Percentiles rank a stretch among this genome's conserved stretches.
Conservation (phyloP, 148 eudicot genomes). For the Beta vulgaris region DNA sequence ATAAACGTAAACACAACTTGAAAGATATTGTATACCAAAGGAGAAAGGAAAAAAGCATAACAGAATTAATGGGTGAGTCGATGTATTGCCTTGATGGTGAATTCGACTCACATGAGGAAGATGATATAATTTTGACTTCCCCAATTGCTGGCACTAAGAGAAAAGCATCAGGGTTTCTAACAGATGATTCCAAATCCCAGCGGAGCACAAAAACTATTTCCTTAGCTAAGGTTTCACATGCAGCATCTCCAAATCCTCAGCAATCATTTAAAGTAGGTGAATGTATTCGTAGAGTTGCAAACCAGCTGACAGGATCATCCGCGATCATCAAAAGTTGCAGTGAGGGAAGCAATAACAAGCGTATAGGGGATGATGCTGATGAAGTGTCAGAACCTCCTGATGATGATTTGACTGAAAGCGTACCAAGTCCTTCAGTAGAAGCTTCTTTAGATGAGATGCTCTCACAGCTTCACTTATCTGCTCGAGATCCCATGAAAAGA, state of each 20-base stretch:
- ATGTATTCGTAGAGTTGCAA: slow-evolving; percentile 83
- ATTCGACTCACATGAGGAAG: slow-evolving; percentile 51
- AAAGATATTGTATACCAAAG: slow-evolving; percentile 55
- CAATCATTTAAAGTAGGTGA: slow-evolving; percentile 93
- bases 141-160: slow-evolving; percentile 45
- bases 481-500: slow-evolving; percentile 64
- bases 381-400: slow-evolving; percentile 38
- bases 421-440: slow-evolving; percentile 24
- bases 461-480: slow-evolving; percentile 62
- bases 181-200: slow-evolving; percentile 44
- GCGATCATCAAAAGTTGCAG: slow-evolving; percentile 33
- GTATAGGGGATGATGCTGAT: slow-evolving; percentile 30
- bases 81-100: slow-evolving; percentile 55
- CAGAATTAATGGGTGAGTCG: slow-evolving; percentile 61
- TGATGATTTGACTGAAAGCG: slow-evolving; percentile 39
- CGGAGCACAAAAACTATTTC: slow-evolving; percentile 47
- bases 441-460: slow-evolving; percentile 61
- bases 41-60: slow-evolving; percentile 62
- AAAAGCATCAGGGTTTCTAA: slow-evolving; percentile 35
- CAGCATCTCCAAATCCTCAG: slow-evolving; percentile 47
- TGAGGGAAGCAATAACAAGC: slow-evolving; percentile 30
- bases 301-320: slow-evolving; percentile 72
- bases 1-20: slow-evolving; percentile 52
- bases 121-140: slow-evolving; percentile 31
- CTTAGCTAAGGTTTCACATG: slow-evolving; percentile 61